phyloP scores from a whole-genome alignment of 2,329 filamentous ascomycete genomes.

The Chalara sp. region DNA sequence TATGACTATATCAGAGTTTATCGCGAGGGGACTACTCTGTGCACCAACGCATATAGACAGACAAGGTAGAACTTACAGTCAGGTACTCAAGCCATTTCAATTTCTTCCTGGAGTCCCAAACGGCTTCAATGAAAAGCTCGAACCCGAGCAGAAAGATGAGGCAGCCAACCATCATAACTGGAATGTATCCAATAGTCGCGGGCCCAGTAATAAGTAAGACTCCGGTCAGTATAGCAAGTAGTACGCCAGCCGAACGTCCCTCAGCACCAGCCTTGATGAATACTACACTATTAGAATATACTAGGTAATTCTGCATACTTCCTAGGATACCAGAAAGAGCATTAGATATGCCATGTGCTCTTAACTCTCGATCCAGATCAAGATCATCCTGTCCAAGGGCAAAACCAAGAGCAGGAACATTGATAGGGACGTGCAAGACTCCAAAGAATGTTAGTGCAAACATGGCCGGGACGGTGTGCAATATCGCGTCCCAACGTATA shows the following conservation, averaged over 20 bases:
- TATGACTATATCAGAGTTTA: too few species aligned
- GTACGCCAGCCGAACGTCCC: constrained; percentile 75
- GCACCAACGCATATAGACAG: neutral
- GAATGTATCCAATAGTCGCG: constrained; percentile 85
- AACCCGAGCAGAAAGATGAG: constrained; percentile 94
- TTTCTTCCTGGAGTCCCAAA: constrained; percentile 84
- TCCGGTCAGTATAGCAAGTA: constrained; percentile 75
- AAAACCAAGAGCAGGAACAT: constrained; percentile 87
- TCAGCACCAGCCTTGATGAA: constrained; percentile 92
- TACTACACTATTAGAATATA: constrained; percentile 95
- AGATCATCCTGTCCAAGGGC: constrained; percentile 89
- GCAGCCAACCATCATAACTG: constrained; percentile 92
- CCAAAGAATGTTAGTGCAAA: constrained; percentile 96
- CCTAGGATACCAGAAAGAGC: constrained; percentile 78
- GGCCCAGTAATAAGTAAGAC: constrained; percentile 82
- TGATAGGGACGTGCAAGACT: constrained; percentile 94
- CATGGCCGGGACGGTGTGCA: constrained; percentile 88
- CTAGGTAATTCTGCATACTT: constrained; percentile 93
- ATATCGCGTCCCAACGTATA: constrained; percentile 77
- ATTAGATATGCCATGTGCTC: constrained; percentile 90
- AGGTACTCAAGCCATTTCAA: constrained; percentile 81
- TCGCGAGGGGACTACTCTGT: too few species aligned
- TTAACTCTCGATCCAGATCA: constrained; percentile 83
- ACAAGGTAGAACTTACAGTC: constrained; percentile 48
- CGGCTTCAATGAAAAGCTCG: constrained; percentile 80